phyloP scores from a whole-genome alignment of 495 filamentous ascomycete species.

The Acidiella bohemica region DNA sequence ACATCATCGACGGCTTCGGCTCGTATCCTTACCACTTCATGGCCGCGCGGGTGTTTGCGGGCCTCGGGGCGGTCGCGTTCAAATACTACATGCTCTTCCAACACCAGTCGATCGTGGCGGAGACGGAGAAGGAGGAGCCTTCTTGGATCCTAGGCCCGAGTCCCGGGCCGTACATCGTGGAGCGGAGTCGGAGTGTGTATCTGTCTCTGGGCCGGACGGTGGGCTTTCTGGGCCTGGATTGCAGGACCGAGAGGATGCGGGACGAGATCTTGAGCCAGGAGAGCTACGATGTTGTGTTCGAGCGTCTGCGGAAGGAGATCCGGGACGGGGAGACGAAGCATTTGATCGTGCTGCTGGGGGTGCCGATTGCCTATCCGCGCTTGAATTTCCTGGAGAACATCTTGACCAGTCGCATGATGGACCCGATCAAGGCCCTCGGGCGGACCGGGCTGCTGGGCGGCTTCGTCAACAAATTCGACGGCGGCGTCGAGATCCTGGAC shows the following conservation, averaged over 20 bases:
- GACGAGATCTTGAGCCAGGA: constrained; percentile 67
- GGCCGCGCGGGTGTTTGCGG: constrained; percentile 77
- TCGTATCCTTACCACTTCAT: constrained; percentile 89
- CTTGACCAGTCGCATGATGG: constrained; percentile 70
- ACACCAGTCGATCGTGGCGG: constrained; percentile 72
- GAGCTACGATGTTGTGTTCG: constrained; percentile 73
- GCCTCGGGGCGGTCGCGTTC: constrained; percentile 79
- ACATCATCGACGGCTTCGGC: constrained; percentile 93
- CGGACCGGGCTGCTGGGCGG: constrained; percentile 68
- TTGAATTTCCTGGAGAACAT: constrained; percentile 61
- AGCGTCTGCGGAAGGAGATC: constrained; percentile 69
- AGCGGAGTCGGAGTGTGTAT: constrained; percentile 74
- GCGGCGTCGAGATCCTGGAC: constrained; percentile 85
- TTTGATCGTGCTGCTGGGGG: constrained; percentile 61
- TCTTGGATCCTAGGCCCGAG: constrained; percentile 74
- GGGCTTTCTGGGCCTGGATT: constrained; percentile 76
- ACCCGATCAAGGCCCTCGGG: constrained; percentile 76
- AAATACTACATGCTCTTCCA: constrained; percentile 99
- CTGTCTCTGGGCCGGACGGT: constrained; percentile 67
- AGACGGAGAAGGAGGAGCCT: constrained; percentile 69
- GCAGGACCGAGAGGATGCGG: constrained; percentile 75
- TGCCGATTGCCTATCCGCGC: constrained; percentile 83
- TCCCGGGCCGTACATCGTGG: constrained; percentile 81
- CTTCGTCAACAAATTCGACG: constrained; percentile 79
- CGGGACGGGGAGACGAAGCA: constrained; percentile 74